Percentiles rank a stretch among this genome's conserved stretches.
phyloP scores from a whole-genome alignment of 176 grass and related monocot genomes.

The Cymbopogon citratus region DNA sequence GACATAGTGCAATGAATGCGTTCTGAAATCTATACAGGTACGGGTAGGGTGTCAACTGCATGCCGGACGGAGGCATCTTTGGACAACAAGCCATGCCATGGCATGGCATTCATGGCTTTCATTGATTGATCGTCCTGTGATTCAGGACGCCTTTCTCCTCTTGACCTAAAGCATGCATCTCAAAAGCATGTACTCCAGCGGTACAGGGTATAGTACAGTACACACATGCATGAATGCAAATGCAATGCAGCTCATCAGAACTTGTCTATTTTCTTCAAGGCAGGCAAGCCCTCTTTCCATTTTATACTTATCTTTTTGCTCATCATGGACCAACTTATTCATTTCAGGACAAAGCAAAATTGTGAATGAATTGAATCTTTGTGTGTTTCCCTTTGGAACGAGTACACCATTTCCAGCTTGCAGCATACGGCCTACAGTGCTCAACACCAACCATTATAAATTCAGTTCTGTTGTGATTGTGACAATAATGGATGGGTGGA shows the following conservation, averaged over 20 bases:
- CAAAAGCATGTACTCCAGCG: slow-evolving; percentile 17
- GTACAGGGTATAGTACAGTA: neutral
- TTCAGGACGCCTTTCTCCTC: neutral
- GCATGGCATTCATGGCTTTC: neutral
- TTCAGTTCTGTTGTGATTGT: no score
- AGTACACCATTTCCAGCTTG: no score
- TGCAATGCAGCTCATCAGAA: no score
- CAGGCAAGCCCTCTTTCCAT: no score
- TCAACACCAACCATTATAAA: neutral
- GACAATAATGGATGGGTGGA: neutral
- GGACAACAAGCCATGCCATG: neutral
- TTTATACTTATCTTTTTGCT: neutral
- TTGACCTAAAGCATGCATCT: slow-evolving; percentile 27
- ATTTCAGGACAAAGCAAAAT: neutral
- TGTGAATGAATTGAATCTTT: no score
- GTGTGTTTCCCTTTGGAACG: no score
- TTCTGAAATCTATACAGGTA: neutral
- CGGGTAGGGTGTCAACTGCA: neutral
- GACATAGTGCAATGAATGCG: slow-evolving; percentile 9
- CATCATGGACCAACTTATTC: neutral
- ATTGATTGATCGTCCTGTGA: neutral
- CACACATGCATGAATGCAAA: neutral
- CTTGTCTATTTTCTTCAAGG: no score
- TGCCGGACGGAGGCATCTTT: neutral
- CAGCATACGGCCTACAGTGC: neutral